phyloP scores from a whole-genome alignment of 371 early-diverging fungal species.

The Lichtheimia ornata region DNA sequence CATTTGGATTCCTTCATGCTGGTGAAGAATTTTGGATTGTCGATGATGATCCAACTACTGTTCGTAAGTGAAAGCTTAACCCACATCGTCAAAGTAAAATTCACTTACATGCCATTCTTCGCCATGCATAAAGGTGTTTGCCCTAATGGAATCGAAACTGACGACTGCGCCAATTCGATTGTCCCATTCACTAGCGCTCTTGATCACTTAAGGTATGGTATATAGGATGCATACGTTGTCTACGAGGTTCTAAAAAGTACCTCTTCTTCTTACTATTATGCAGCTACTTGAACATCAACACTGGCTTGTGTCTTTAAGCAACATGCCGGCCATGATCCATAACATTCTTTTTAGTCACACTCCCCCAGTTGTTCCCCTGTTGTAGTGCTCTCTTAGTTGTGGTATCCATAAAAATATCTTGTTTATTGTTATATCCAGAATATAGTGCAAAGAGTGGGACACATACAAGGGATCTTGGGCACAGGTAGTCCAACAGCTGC shows the following conservation, averaged over 20 bases:
- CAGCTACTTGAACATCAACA: constrained; percentile 13
- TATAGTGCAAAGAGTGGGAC: too few species aligned
- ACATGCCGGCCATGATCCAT: background rate
- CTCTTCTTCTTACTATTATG: too few species aligned
- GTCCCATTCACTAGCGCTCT: constrained; percentile 16
- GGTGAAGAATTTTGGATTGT: constrained; percentile 20
- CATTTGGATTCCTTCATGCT: constrained; percentile 10
- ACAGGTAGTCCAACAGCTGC: too few species aligned
- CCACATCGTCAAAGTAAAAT: background rate
- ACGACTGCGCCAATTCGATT: constrained; percentile 15
- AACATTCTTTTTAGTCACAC: too few species aligned
- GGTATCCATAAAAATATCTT: too few species aligned
- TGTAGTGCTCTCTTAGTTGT: too few species aligned
- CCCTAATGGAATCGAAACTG: constrained; percentile 13
- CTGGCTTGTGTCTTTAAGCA: constrained; percentile 12
- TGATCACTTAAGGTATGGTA: constrained; percentile 17
- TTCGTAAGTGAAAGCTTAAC: constrained; percentile 10
- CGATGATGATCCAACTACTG: background rate
- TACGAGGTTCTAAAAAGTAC: too few species aligned
- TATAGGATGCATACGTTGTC: background rate
- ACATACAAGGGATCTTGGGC: too few species aligned
- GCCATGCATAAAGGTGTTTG: constrained; percentile 7
- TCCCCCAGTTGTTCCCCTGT: too few species aligned
- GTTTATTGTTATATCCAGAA: too few species aligned
- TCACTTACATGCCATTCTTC: background rate